Conservation (phyloP, 495 filamentous ascomycete species). For the Talaromyces ruber region DNA sequence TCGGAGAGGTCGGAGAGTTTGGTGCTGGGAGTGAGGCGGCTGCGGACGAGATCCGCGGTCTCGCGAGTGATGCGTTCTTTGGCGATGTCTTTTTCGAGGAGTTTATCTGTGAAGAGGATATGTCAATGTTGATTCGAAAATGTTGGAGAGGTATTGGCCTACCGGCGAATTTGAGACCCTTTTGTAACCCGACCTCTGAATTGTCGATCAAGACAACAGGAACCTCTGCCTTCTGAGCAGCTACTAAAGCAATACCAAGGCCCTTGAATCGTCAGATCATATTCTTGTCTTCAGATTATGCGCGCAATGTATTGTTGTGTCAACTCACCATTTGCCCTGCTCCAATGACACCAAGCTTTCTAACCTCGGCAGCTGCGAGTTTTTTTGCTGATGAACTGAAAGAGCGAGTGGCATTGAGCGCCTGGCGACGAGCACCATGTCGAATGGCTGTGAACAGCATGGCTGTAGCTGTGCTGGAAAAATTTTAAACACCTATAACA, state of each 20-base stretch:
- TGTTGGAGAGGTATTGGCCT: slow-evolving; percentile 10
- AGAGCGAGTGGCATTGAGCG: slow-evolving; percentile 24
- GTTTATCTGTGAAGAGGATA: slow-evolving; percentile 52
- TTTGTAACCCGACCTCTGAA: slow-evolving; percentile 80
- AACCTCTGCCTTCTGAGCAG: slow-evolving; percentile 73
- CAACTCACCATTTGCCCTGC: slow-evolving; percentile 86
- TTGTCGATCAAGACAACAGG: slow-evolving; percentile 83
- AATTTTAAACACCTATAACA: slow-evolving; percentile 1
- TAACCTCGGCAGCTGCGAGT: slow-evolving; percentile 60
- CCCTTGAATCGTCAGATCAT: slow-evolving; percentile 47
- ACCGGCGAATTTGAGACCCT: slow-evolving; percentile 87
- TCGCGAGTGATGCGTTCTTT: slow-evolving; percentile 76
- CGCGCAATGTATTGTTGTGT: not conserved
- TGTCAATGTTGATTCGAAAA: not conserved
- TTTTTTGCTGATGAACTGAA: slow-evolving; percentile 31
- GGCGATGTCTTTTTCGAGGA: slow-evolving; percentile 83
- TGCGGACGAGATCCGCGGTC: slow-evolving; percentile 60
- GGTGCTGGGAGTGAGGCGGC: slow-evolving; percentile 59
- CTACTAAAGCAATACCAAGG: slow-evolving; percentile 91
- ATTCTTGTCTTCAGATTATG: not conserved
- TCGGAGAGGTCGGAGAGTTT: slow-evolving; percentile 70
- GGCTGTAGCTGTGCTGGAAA: slow-evolving; percentile 5
- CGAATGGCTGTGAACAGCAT: slow-evolving; percentile 31
- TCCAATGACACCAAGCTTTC: slow-evolving; percentile 84
- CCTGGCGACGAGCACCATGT: slow-evolving; percentile 17